Evolutionary conservation across 1,139 yeast species (phyloP).

Genomic region (Pichia norvegensis): DNA sequence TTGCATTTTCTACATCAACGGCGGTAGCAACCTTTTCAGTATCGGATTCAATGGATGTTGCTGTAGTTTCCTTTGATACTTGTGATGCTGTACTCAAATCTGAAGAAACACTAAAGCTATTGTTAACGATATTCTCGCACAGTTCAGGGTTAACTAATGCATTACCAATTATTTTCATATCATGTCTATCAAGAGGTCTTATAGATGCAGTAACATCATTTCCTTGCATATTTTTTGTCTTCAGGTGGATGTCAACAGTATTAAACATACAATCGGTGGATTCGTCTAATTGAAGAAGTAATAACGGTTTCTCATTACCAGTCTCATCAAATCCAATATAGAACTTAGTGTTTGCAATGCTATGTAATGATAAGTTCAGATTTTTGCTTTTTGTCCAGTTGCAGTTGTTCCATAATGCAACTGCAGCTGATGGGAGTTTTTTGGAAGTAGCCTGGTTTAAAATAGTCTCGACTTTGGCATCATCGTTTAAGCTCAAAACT

Average conservation of each 20-base stretch:
- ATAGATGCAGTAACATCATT: constrained; percentile 14
- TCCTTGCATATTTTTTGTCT: constrained; percentile 20
- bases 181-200: constrained; percentile 8
- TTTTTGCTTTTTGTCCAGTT: constrained; percentile 20
- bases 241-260: constrained; percentile 24
- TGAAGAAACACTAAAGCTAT: constrained; percentile 8
- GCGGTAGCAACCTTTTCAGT: background rate
- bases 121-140: background rate
- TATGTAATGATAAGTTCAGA: constrained; percentile 1
- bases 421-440: constrained; percentile 18
- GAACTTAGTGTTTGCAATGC: background rate
- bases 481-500: background rate
- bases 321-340: constrained; percentile 11
- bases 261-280: constrained; percentile 16
- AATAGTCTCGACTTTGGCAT: background rate
- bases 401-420: constrained; percentile 21
- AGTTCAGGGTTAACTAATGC: constrained; percentile 11
- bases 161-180: constrained; percentile 8
- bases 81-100: constrained; percentile 5
- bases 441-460: constrained; percentile 2
- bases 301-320: background rate
- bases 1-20: background rate
- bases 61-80: constrained; percentile 4
- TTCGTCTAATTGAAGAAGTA: constrained; percentile 10
- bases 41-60: background rate